Evolutionary conservation across 1,284 basidiomycete species (phyloP).

Genomic region (Leccinum subrobustum): DNA sequence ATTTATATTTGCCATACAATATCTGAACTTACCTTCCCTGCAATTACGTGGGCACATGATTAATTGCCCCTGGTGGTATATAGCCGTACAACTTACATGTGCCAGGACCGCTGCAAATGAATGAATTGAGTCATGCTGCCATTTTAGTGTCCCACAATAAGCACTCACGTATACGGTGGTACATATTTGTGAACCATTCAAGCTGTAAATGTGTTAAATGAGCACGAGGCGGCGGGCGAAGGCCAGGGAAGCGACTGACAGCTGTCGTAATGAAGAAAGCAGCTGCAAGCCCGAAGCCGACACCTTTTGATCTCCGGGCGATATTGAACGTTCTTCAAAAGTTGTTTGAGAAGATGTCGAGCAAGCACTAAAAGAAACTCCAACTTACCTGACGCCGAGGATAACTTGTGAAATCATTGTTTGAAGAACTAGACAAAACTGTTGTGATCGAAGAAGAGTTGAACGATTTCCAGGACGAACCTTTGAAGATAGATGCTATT

Average conservation of each 20-base stretch:
- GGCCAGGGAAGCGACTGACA: conserved; percentile 9
- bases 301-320: conserved; percentile 20
- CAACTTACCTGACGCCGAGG: conserved; percentile 29
- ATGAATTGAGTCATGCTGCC: conserved; percentile 9
- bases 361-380: background rate
- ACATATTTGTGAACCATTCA: conserved; percentile 34
- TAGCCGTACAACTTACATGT: conserved; percentile 20
- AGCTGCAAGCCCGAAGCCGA: conserved; percentile 23
- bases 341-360: background rate
- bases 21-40: conserved; percentile 29
- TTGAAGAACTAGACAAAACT: conserved; percentile 24
- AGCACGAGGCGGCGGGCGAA: background rate
- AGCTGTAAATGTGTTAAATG: conserved; percentile 13
- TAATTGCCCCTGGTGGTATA: background rate
- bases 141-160: background rate
- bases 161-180: conserved; percentile 27
- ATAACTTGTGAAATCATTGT: conserved; percentile 37
- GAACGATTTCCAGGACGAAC: conserved; percentile 12
- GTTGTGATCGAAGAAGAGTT: background rate
- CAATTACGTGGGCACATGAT: conserved; percentile 5
- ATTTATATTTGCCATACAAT: background rate
- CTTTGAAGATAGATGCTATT: conserved; percentile 36
- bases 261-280: conserved; percentile 23
- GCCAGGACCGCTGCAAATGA: conserved; percentile 16
- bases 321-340: conserved; percentile 34